These are phyloP conservation scores for Rhizomucor miehei DNA, from an alignment of 371 early-diverging fungal species.

Conservation along the genomic window DNA sequence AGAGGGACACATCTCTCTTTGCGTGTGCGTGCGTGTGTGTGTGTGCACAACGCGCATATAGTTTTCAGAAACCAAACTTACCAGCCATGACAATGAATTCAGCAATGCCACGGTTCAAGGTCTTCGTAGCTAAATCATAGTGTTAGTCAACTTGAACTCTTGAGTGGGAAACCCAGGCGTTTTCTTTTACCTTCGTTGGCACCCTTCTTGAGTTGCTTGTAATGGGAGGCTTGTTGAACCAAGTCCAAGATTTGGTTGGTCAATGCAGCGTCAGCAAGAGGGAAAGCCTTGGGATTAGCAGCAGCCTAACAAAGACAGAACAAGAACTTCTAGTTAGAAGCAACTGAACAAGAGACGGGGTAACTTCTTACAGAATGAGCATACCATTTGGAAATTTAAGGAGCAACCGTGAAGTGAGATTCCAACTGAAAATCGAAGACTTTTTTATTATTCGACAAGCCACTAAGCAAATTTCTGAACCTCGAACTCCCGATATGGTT, in stretches of 20 bases:
- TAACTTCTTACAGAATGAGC: too few relatives aligned
- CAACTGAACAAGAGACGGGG: neutral
- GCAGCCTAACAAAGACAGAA: neutral
- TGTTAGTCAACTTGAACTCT: too few relatives aligned
- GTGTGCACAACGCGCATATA: too few relatives aligned
- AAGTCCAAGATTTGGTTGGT: conserved; percentile 94
- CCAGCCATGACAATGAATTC: conserved; percentile 98
- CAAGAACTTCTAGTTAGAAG: neutral
- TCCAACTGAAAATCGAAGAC: too few relatives aligned
- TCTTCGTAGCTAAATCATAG: conserved; percentile 84
- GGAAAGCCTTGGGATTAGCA: conserved; percentile 83
- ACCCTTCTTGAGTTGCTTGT: conserved; percentile 99
- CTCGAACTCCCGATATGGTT: too few relatives aligned
- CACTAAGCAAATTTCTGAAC: too few relatives aligned
- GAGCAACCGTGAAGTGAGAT: too few relatives aligned
- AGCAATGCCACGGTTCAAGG: conserved; percentile 98
- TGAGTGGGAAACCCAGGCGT: too few relatives aligned
- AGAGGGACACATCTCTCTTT: too few relatives aligned
- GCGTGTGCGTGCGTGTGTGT: too few relatives aligned
- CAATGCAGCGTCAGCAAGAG: conserved; percentile 89
- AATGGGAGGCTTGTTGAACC: conserved; percentile 96
- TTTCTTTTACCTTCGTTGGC: conserved; percentile 91
- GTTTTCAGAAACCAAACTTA: conserved; percentile 41
- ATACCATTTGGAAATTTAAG: too few relatives aligned
- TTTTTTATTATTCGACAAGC: too few relatives aligned